Conservation (phyloP, 2,329 filamentous ascomycete species). For the Onygenales sp. region DNA sequence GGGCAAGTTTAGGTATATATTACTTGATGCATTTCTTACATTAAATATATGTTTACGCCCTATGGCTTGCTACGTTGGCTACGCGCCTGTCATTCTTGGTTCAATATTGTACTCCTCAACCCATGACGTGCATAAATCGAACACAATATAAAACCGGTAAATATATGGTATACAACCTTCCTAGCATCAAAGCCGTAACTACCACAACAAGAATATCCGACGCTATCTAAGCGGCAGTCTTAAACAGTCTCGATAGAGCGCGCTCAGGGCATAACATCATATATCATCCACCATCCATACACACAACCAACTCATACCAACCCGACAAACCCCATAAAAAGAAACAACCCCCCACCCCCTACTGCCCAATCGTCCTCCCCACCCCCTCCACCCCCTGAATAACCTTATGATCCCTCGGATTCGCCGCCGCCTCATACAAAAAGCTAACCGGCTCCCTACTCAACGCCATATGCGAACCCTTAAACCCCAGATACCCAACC, state of each 20-base stretch:
- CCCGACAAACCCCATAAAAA: not conserved
- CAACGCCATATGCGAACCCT: constrained; percentile 84
- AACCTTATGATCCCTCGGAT: constrained; percentile 69
- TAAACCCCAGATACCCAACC: constrained; percentile 80
- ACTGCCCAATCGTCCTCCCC: constrained; percentile 32
- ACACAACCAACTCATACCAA: not conserved
- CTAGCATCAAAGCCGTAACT: not conserved
- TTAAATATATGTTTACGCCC: no score
- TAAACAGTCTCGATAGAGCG: not conserved
- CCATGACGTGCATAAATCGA: no score
- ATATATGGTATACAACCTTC: not conserved
- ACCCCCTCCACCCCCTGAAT: constrained; percentile 35
- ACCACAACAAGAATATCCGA: not conserved
- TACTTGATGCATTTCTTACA: no score
- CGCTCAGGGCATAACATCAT: not conserved
- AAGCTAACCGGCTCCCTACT: constrained; percentile 77
- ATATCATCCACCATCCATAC: not conserved
- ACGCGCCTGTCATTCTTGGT: no score
- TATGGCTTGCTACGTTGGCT: no score
- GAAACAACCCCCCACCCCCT: constrained; percentile 9
- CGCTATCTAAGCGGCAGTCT: not conserved
- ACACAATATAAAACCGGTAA: not conserved
- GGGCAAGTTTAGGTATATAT: no score
- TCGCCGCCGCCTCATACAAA: constrained; percentile 86
- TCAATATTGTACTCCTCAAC: no score